Evolutionary conservation across 768 basidiomycete genomes (phyloP), one percentile per base, ranked within the genome.

Genomic region (Leccinum rimulosum): DNA sequence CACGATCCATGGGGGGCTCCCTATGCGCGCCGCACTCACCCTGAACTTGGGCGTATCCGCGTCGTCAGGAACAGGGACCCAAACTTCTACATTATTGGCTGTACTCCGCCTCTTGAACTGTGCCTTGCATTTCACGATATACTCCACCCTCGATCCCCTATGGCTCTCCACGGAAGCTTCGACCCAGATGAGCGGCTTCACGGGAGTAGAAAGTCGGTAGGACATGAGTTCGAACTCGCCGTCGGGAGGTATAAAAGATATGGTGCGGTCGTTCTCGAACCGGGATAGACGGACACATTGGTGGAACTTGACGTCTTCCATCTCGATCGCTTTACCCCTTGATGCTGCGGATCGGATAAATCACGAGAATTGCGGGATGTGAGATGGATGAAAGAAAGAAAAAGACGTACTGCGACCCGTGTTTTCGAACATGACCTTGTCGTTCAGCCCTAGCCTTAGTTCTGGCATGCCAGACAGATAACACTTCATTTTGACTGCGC

Each of bases 381-480:
- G 11, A 10, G 28, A 48, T 1, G 22, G n/a, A 2, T 6, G 10
- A 27, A 19, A 6, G 12, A n/a, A 25, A 25, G 25, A 25, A 25
- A 3, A 55, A 15, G 35, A 80, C 91, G 69, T 71, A 95, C 94
- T 93, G 66, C 97, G 83, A 19, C 96, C 96, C 2, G 96, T 98
- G 69, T 82, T 92, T 75, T 99, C 97, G 67, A 98, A 98, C 96
- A 99, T 98, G 73, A 98, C 95, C 76, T 98, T 98, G 79, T 99
- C 96, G 75, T 99, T 99, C 57, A 99, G 79, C 3, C 96, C 97
- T 30, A 99, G 75, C 59, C 96, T 82, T 50, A 98, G 80, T 71
- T 99, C 97, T 17, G 97, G 97, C 97, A 98, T 99, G n/a, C 97
- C 97, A 9, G 93, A 95, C 2, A 99, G 82, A 72, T 98, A 99